phyloP scores from a whole-genome alignment of 148 eudicot genomes.

The Vaccinium vitisidaea region DNA sequence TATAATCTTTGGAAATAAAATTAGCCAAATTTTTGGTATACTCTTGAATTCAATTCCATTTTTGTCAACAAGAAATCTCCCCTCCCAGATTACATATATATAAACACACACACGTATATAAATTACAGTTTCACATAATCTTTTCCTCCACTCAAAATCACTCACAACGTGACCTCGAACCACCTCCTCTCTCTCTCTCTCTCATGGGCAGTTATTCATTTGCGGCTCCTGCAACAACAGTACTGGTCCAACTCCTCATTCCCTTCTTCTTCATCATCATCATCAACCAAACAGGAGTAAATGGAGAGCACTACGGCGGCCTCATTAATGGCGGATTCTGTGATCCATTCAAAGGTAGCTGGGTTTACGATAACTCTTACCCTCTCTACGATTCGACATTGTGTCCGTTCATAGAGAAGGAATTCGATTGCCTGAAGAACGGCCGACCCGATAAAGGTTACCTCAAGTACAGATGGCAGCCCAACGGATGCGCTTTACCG shows the following conservation, averaged over 20 bases:
- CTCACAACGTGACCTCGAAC: neutral
- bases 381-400: conserved; percentile 27
- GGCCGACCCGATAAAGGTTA: conserved; percentile 51
- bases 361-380: conserved; percentile 40
- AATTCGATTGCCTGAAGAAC: conserved; percentile 50
- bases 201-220: neutral
- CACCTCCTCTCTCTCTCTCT: neutral
- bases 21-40: neutral
- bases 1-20: too few species aligned
- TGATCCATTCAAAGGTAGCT: conserved; percentile 50
- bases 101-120: neutral
- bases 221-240: neutral
- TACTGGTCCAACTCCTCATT: neutral
- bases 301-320: neutral
- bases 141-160: neutral
- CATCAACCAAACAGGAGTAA: neutral
- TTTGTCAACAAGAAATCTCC: neutral
- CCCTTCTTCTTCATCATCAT: neutral
- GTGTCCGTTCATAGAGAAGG: conserved; percentile 41
- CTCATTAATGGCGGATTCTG: conserved; percentile 18
- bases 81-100: neutral
- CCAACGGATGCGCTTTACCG: conserved; percentile 41
- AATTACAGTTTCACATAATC: neutral
- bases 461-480: conserved; percentile 58
- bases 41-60: neutral